phyloP scores from a whole-genome alignment of 495 filamentous ascomycete species.

The Halenospora varia region DNA sequence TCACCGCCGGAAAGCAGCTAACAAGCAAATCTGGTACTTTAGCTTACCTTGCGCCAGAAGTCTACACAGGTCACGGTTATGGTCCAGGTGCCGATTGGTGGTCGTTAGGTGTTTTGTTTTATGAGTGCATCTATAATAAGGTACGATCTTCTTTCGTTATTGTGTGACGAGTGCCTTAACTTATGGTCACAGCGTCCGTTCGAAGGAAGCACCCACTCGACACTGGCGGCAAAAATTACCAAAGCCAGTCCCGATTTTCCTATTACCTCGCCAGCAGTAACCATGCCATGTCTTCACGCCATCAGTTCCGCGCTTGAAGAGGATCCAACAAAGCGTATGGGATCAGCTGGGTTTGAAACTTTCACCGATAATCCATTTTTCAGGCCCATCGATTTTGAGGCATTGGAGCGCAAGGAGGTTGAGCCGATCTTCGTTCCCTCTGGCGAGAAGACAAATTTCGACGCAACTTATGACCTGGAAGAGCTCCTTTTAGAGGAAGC shows the following conservation, averaged over 20 bases:
- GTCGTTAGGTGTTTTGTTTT: slow-evolving; percentile 94
- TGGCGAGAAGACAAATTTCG: slow-evolving; percentile 97
- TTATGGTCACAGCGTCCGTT: slow-evolving; percentile 67
- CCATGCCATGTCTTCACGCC: slow-evolving; percentile 79
- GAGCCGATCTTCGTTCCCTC: slow-evolving; percentile 90
- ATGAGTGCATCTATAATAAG: slow-evolving; percentile 99
- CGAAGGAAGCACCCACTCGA: slow-evolving; percentile 78
- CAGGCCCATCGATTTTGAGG: slow-evolving; percentile 75
- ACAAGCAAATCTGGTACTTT: slow-evolving; percentile 96
- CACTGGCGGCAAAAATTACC: slow-evolving; percentile 74
- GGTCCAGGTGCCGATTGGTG: slow-evolving; percentile 92
- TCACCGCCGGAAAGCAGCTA: slow-evolving; percentile 72
- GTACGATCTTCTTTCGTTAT: no score
- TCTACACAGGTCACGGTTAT: slow-evolving; percentile 87
- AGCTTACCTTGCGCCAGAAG: slow-evolving; percentile 94
- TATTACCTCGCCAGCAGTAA: slow-evolving; percentile 84
- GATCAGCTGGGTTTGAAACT: slow-evolving; percentile 68
- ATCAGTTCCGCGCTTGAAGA: slow-evolving; percentile 77
- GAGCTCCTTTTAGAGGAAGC: slow-evolving; percentile 93
- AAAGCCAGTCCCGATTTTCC: slow-evolving; percentile 82
- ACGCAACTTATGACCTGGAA: slow-evolving; percentile 96
- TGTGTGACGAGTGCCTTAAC: not conserved
- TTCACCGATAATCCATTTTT: slow-evolving; percentile 91
- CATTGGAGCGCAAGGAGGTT: slow-evolving; percentile 82
- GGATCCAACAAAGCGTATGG: slow-evolving; percentile 76